phyloP scores from a whole-genome alignment of 352 stramenopile species.

The Globisporangium canariense region DNA sequence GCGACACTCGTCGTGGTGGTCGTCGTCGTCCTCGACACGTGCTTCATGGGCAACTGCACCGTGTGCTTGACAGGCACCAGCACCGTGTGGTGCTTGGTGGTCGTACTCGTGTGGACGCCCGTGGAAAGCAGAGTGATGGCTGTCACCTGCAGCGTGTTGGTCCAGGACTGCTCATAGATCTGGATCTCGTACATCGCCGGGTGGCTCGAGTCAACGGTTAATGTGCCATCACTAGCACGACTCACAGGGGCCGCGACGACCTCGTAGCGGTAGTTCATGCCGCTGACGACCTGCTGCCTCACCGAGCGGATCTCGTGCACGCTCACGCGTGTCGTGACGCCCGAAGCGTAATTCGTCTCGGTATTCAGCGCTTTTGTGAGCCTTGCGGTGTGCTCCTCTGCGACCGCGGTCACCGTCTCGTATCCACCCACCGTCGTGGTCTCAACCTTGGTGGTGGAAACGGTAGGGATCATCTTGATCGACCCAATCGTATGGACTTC shows the following conservation, averaged over 20 bases:
- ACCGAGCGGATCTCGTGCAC: conserved; percentile 34
- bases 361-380: conserved; percentile 9
- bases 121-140: background rate
- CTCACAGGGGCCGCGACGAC: conserved; percentile 46
- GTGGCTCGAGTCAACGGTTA: conserved; percentile 23
- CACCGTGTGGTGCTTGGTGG: too few relatives aligned
- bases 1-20: too few relatives aligned
- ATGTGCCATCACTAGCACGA: conserved; percentile 30
- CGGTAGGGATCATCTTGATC: too few relatives aligned
- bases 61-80: too few relatives aligned
- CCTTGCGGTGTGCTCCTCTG: background rate
- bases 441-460: too few relatives aligned
- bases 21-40: background rate
- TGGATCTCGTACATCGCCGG: conserved; percentile 40
- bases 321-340: conserved; percentile 32
- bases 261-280: conserved; percentile 76
- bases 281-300: conserved; percentile 49
- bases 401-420: background rate
- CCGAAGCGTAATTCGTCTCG: conserved; percentile 23
- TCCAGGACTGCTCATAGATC: conserved; percentile 63
- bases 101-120: too few relatives aligned
- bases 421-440: too few relatives aligned
- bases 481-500: too few relatives aligned
- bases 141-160: conserved; percentile 38
- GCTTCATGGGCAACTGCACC: background rate